Conservation (phyloP, 2,329 filamentous ascomycete species). For the Sclerotinia glacialis region DNA sequence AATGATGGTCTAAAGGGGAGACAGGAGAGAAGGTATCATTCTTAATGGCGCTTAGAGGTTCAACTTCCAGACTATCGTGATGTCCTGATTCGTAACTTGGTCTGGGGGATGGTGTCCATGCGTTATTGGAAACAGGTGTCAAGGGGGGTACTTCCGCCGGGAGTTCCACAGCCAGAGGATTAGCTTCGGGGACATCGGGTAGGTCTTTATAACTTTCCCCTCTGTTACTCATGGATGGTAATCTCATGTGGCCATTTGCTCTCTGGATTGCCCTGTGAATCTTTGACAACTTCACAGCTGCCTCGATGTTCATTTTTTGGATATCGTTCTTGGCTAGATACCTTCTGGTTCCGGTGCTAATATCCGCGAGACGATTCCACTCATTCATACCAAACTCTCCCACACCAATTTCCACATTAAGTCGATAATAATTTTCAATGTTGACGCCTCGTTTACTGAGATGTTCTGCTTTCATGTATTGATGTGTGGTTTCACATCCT, state of each 20-base stretch:
- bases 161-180: slow-evolving; percentile 50
- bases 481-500: slow-evolving; percentile 87
- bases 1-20: slow-evolving; percentile 29
- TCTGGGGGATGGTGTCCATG: slow-evolving; percentile 30
- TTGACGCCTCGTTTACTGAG: slow-evolving; percentile 76
- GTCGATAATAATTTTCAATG: slow-evolving; percentile 85
- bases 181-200: slow-evolving; percentile 41
- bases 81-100: slow-evolving; percentile 40
- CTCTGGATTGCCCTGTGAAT: slow-evolving; percentile 68
- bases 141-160: slow-evolving; percentile 47
- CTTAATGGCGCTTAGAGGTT: slow-evolving; percentile 17
- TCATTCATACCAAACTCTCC: slow-evolving; percentile 99
- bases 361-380: slow-evolving; percentile 90
- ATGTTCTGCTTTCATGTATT: slow-evolving; percentile 77
- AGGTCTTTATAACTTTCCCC: slow-evolving; percentile 28
- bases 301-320: slow-evolving; percentile 72
- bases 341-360: slow-evolving; percentile 84
- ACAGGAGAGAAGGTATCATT: slow-evolving; percentile 42
- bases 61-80: slow-evolving; percentile 34
- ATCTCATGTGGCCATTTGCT: slow-evolving; percentile 25
- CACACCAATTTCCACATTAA: slow-evolving; percentile 96
- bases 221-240: slow-evolving; percentile 16
- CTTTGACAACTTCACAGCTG: slow-evolving; percentile 77
- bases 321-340: slow-evolving; percentile 75
- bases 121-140: slow-evolving; percentile 23